A percentile compares a stretch with the other conserved stretches of the same genome.
Evolutionary conservation across 305 asterid genomes (phyloP).

Genomic region (Fraxinus sp.): DNA sequence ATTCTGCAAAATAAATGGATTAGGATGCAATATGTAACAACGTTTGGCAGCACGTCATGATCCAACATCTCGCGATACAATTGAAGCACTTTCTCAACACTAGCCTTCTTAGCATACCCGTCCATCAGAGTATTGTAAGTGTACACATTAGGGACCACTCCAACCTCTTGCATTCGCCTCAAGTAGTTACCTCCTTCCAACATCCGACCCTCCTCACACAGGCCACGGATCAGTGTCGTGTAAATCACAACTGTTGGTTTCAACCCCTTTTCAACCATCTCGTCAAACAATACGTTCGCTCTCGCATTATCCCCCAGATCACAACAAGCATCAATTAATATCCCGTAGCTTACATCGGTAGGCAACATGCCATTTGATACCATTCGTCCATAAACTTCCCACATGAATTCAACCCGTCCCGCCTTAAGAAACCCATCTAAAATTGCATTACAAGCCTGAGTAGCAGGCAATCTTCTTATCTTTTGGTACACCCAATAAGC

Average conservation of each 20-base stretch:
- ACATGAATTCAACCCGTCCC: conserved; percentile 48
- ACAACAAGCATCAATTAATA: conserved; percentile 64
- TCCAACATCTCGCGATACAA: conserved; percentile 61
- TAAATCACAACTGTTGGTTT: conserved; percentile 59
- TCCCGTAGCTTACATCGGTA: conserved; percentile 70
- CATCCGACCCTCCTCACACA: conserved; percentile 45
- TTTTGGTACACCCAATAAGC: conserved; percentile 68
- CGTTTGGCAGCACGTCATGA: conserved; percentile 48
- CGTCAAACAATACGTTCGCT: conserved; percentile 48
- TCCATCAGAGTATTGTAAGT: conserved; percentile 65
- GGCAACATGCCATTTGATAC: conserved; percentile 46
- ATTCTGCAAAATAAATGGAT: conserved; percentile 48
- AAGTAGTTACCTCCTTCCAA: conserved; percentile 52
- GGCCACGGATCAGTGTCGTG: conserved; percentile 57
- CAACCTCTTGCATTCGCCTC: conserved; percentile 40
- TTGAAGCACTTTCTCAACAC: conserved; percentile 39
- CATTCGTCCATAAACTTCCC: conserved; percentile 58
- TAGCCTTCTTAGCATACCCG: conserved; percentile 56
- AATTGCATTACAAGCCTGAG: conserved; percentile 62
- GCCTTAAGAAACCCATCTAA: conserved; percentile 53
- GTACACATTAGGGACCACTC: conserved; percentile 51
- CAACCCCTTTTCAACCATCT: conserved; percentile 60
- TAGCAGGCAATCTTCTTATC: conserved; percentile 50
- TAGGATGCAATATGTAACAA: conserved; percentile 53
- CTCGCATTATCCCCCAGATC: conserved; percentile 44